phyloP scores from a whole-genome alignment of 352 stramenopile genomes.

The Phytophthora podocarpi region DNA sequence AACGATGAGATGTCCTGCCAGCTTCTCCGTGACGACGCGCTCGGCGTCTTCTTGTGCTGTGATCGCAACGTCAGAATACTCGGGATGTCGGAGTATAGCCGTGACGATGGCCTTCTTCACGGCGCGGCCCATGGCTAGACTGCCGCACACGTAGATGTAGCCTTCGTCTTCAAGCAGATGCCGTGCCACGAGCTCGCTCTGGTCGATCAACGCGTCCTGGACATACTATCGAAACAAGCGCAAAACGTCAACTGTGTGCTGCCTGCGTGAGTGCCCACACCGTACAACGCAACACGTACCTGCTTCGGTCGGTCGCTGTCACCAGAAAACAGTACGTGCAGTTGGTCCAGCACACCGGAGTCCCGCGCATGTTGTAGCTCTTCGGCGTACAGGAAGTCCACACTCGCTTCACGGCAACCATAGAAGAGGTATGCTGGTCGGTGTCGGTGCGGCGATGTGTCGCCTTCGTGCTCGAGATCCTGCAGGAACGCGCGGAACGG shows the following conservation, averaged over 20 bases:
- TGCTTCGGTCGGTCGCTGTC: constrained; percentile 37
- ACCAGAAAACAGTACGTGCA: constrained; percentile 72
- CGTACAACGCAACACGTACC: constrained; percentile 36
- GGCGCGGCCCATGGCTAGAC: constrained; percentile 73
- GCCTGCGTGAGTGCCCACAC: background rate
- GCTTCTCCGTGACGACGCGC: constrained; percentile 48
- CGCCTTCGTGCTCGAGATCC: constrained; percentile 67
- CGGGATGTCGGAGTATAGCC: constrained; percentile 50
- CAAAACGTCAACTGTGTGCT: background rate
- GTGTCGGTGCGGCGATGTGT: constrained; percentile 18
- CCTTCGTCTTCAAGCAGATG: constrained; percentile 63
- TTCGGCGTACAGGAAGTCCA: constrained; percentile 77
- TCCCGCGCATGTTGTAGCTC: constrained; percentile 54
- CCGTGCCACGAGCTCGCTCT: constrained; percentile 56
- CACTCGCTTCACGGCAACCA: constrained; percentile 58
- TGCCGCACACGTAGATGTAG: constrained; percentile 83
- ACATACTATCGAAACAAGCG: constrained; percentile 58
- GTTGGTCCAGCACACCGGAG: constrained; percentile 50
- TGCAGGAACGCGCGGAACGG: constrained; percentile 85
- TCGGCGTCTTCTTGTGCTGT: constrained; percentile 47
- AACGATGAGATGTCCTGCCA: constrained; percentile 53
- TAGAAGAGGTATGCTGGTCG: constrained; percentile 79
- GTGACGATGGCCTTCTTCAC: constrained; percentile 68
- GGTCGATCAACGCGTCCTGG: constrained; percentile 63
- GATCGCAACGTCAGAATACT: constrained; percentile 31